phyloP scores from a whole-genome alignment of 2,329 filamentous ascomycete genomes.

The Neofusicoccum ribis region DNA sequence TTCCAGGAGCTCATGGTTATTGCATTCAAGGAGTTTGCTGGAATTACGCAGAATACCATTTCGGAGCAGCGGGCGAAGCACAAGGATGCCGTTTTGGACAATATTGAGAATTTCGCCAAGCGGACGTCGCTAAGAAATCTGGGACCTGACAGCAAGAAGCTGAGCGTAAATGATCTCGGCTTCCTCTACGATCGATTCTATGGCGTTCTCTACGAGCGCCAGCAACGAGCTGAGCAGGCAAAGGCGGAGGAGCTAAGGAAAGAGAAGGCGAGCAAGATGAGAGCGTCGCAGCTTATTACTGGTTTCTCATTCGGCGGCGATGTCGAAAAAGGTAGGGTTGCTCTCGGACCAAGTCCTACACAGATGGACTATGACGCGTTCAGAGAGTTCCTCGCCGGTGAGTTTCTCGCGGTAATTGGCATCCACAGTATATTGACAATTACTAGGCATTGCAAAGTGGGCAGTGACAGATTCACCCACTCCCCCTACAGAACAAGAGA shows the following conservation, averaged over 20 bases:
- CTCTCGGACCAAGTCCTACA: slow-evolving; percentile 82
- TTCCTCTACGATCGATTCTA: slow-evolving; percentile 95
- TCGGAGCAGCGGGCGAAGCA: slow-evolving; percentile 87
- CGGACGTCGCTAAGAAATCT: slow-evolving; percentile 94
- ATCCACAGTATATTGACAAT: slow-evolving; percentile 9
- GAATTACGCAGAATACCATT: slow-evolving; percentile 90
- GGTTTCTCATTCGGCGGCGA: slow-evolving; percentile 49
- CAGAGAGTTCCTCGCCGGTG: slow-evolving; percentile 79
- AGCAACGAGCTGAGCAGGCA: slow-evolving; percentile 76
- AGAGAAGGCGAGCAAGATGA: slow-evolving; percentile 62
- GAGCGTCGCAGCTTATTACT: slow-evolving; percentile 51
- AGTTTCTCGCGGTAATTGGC: slow-evolving; percentile 10
- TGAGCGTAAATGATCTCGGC: slow-evolving; percentile 82
- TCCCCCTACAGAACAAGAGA: slow-evolving; percentile 55
- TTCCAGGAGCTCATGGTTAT: slow-evolving; percentile 99
- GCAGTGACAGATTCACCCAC: slow-evolving; percentile 83
- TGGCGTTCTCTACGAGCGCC: slow-evolving; percentile 83
- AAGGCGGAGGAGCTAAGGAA: slow-evolving; percentile 67
- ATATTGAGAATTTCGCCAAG: slow-evolving; percentile 96
- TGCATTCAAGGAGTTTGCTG: slow-evolving; percentile 96
- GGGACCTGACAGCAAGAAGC: slow-evolving; percentile 89
- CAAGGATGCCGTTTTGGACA: slow-evolving; percentile 90
- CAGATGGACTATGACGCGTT: slow-evolving; percentile 98
- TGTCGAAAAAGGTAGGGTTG: slow-evolving; percentile 82
- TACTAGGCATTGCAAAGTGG: slow-evolving; percentile 77